Evolutionary conservation across 352 stramenopile species (phyloP).

Genomic region (Pythium phragmitis): DNA sequence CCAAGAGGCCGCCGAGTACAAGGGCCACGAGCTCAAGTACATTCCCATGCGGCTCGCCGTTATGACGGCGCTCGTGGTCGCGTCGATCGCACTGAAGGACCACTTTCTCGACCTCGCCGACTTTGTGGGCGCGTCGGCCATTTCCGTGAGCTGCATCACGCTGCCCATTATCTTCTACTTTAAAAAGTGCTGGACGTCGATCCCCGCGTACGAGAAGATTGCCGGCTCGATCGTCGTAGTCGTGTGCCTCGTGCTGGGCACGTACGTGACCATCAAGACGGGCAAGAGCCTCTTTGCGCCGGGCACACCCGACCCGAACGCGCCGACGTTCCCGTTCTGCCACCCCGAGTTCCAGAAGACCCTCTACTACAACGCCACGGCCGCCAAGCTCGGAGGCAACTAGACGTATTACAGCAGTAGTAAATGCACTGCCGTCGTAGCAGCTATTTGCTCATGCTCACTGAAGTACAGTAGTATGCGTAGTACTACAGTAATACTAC

Average conservation of each 20-base stretch:
- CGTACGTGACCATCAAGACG: conserved; percentile 25
- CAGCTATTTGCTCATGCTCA: neutral
- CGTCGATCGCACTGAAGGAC: conserved; percentile 31
- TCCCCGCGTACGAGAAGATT: conserved; percentile 30
- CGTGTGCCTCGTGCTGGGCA: conserved; percentile 22
- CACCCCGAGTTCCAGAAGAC: conserved; percentile 26
- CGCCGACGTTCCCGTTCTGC: conserved; percentile 29
- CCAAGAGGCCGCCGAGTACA: conserved; percentile 23
- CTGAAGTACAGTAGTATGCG: too few relatives aligned
- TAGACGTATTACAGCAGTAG: neutral
- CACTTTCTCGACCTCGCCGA: conserved; percentile 36
- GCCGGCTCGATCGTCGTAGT: conserved; percentile 18
- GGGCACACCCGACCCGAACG: conserved; percentile 8
- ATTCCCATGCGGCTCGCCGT: conserved; percentile 27
- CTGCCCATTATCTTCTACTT: conserved; percentile 26
- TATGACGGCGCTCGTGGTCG: conserved; percentile 20
- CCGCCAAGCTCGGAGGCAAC: conserved; percentile 5
- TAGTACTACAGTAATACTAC: too few relatives aligned
- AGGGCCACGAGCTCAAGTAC: conserved; percentile 28
- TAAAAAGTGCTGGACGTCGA: conserved; percentile 22
- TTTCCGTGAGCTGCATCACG: conserved; percentile 37
- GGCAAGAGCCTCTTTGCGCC: conserved; percentile 15
- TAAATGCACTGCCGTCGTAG: neutral
- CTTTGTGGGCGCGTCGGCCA: conserved; percentile 32
- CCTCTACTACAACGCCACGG: conserved; percentile 30